These are phyloP conservation scores for Trypanosoma rangeli DNA, from an alignment of 208 protist species.

Conservation along the genomic window DNA sequence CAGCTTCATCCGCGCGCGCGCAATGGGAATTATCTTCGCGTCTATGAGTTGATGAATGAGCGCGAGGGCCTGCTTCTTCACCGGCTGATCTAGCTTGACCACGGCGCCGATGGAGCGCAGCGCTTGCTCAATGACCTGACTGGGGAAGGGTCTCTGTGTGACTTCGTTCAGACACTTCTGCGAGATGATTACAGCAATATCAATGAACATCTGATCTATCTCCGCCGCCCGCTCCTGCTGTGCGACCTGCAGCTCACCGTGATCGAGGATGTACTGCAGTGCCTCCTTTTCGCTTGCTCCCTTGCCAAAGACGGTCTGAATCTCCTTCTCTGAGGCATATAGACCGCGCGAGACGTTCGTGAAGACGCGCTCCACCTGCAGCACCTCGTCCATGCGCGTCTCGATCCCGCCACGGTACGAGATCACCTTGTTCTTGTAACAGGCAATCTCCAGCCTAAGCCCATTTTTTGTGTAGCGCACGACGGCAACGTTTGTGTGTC, in stretches of 20 bases:
- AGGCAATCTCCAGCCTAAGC: constrained; percentile 86
- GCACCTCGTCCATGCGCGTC: constrained; percentile 85
- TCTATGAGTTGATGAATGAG: constrained; percentile 92
- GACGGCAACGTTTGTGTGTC: constrained; percentile 89
- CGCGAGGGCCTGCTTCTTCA: constrained; percentile 94
- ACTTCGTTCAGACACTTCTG: constrained; percentile 95
- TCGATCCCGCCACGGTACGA: constrained; percentile 86
- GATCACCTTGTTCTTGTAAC: constrained; percentile 93
- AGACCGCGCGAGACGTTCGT: constrained; percentile 82
- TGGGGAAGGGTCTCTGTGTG: constrained; percentile 89
- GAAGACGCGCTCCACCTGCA: constrained; percentile 91
- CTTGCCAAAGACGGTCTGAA: constrained; percentile 62
- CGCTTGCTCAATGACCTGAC: constrained; percentile 93
- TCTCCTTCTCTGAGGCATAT: constrained; percentile 81
- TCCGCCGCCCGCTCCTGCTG: constrained; percentile 95
- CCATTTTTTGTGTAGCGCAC: constrained; percentile 84
- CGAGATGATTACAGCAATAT: constrained; percentile 96
- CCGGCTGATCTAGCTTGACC: constrained; percentile 87
- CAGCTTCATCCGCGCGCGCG: constrained; percentile 94
- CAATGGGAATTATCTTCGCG: constrained; percentile 88
- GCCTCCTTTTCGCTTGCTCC: constrained; percentile 69
- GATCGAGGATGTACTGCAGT: constrained; percentile 92
- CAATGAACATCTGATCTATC: constrained; percentile 94
- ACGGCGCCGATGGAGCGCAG: constrained; percentile 93
- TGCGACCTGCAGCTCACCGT: constrained; percentile 97